Evolutionary conservation across 352 stramenopile species (phyloP).

Genomic region (Phytopythium montanum): DNA sequence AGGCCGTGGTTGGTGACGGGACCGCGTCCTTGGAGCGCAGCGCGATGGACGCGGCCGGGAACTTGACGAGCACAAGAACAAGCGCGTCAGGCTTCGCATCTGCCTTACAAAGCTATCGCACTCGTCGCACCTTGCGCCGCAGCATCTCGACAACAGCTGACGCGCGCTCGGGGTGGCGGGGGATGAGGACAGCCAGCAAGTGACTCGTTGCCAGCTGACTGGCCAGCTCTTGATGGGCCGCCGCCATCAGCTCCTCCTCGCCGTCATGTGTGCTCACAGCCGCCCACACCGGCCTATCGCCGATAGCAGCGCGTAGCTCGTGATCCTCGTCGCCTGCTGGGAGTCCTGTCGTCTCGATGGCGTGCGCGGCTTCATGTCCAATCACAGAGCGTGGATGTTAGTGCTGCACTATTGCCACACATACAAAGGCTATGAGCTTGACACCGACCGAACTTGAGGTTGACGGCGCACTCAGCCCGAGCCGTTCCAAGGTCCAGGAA

Average conservation of each 20-base stretch:
- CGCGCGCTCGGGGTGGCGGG: constrained; percentile 49
- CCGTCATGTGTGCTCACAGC: constrained; percentile 64
- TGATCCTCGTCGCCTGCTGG: background rate
- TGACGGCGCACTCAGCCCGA: constrained; percentile 25
- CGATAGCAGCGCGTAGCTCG: constrained; percentile 17
- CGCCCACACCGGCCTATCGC: constrained; percentile 34
- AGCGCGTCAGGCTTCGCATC: too few relatives aligned
- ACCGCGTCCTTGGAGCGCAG: constrained; percentile 30
- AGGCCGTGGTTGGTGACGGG: constrained; percentile 19
- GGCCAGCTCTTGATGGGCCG: constrained; percentile 27
- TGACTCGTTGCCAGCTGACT: constrained; percentile 7
- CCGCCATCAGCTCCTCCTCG: constrained; percentile 51
- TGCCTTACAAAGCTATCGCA: background rate
- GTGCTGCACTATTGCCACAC: background rate
- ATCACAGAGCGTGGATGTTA: background rate
- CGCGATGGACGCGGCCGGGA: constrained; percentile 30
- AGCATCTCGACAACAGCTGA: constrained; percentile 32
- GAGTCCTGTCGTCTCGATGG: background rate
- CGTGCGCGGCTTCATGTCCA: background rate
- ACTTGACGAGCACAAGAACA: constrained; percentile 14
- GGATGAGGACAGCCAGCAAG: constrained; percentile 52
- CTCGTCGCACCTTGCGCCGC: constrained; percentile 17
- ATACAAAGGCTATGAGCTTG: background rate
- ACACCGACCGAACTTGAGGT: constrained; percentile 75
- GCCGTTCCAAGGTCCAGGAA: constrained; percentile 43